Percentiles rank a stretch among this genome's conserved stretches.
These are phyloP conservation scores for Candida boidinii DNA, from an alignment of 805 yeast species.

Conservation along the genomic window DNA sequence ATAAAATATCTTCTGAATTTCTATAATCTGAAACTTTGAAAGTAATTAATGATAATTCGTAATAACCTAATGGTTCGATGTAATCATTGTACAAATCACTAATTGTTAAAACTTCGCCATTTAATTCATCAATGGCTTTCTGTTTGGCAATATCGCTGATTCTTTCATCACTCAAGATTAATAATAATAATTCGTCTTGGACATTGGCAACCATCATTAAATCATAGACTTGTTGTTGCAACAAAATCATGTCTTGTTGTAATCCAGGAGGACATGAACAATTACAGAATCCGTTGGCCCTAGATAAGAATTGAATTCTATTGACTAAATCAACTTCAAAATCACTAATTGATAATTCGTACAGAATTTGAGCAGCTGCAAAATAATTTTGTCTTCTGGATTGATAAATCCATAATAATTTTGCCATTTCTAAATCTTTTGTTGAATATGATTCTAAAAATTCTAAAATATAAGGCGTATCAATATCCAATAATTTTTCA, in stretches of 20 bases:
- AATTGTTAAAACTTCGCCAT: constrained; percentile 58
- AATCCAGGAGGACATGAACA: constrained; percentile 71
- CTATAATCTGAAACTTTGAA: constrained; percentile 82
- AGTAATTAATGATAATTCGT: constrained; percentile 69
- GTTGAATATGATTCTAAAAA: constrained; percentile 64
- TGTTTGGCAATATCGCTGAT: constrained; percentile 38
- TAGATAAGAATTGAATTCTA: constrained; percentile 79
- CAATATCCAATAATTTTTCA: constrained; percentile 68
- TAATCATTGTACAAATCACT: constrained; percentile 78
- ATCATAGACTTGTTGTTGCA: constrained; percentile 65
- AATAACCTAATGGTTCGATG: constrained; percentile 82
- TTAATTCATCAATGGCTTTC: constrained; percentile 44
- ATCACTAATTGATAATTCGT: constrained; percentile 64
- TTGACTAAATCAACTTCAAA: constrained; percentile 60
- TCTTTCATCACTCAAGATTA: constrained; percentile 45
- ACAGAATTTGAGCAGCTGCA: constrained; percentile 78
- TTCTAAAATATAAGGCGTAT: constrained; percentile 72
- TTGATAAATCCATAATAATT: constrained; percentile 80
- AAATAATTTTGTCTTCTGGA: constrained; percentile 73
- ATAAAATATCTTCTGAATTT: constrained; percentile 71
- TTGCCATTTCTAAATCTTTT: constrained; percentile 64
- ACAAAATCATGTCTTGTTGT: constrained; percentile 66
- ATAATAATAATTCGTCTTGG: constrained; percentile 56
- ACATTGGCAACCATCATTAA: constrained; percentile 79
- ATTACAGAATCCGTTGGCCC: constrained; percentile 90